Evolutionary conservation across 2,329 filamentous ascomycete genomes (phyloP), one percentile per base, ranked within the genome.

Genomic region (Ceratocystis ficicola): DNA sequence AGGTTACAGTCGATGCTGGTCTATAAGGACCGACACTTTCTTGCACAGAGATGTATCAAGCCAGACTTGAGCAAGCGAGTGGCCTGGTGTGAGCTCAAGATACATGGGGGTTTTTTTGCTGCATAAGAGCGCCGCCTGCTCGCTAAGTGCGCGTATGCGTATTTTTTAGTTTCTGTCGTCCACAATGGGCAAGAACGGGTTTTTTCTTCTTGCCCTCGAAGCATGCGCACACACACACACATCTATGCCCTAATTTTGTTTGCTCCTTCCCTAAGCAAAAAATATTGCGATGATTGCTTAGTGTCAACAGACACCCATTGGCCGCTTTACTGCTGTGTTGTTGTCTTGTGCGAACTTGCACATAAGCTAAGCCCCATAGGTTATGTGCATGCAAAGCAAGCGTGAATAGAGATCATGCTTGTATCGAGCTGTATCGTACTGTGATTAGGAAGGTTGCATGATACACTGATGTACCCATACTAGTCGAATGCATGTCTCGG

Each of bases 381-480:
- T 22, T 50, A 22, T 20, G n/a, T 22, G 8, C n/a, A 50, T 20
- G 5, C 15, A 20, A 5, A 22, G n/a, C 10, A 7, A 20, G 22
- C 25, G 48, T 50, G 20, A 5, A 50, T 50, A 50, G 48, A 50
- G 48, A 50, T 50, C 7, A 50, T 50, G 48, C n/a, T 12, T 57
- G 52, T 57, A 57, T 57, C 50, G 28, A 57, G 50, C n/a, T 15
- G 17, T 57, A 57, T 57, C 52, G 30, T 30, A 28, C 48, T 22
- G n/a, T 50, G 48, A 50, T 50, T 10, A 50, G 48, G 48, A 22
- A n/a, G 7, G 48, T 20, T 50, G 48, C 48, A 50, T 50, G 48
- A 50, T 50, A 50, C 22, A 22, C 5, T 41, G 36, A 41, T 41
- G 1, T 41, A 3, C 36, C 12, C 36, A 15, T 41, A n/a, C 20